phyloP scores from a whole-genome alignment of 768 basidiomycete genomes.

The Dendrothele bispora region DNA sequence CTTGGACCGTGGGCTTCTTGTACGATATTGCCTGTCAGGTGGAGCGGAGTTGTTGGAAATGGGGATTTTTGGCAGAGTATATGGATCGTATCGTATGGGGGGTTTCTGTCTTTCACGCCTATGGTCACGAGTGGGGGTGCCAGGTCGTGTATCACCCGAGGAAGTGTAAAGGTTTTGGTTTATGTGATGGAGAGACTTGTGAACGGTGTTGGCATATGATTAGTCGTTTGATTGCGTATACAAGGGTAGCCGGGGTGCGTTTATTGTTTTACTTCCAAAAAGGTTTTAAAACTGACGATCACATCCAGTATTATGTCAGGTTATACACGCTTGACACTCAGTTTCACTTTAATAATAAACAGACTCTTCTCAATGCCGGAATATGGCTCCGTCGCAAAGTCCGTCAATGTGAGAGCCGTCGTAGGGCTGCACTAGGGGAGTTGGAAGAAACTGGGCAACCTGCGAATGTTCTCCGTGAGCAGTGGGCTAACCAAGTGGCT shows the following conservation, averaged over 20 bases:
- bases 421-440: background rate
- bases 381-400: conserved; percentile 12
- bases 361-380: conserved; percentile 9
- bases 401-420: background rate
- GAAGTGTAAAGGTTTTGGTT: conserved; percentile 20
- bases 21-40: conserved; percentile 41
- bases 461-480: conserved; percentile 8
- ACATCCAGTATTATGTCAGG: conserved; percentile 11
- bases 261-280: conserved; percentile 4
- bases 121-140: conserved; percentile 40
- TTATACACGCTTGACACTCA: conserved; percentile 15
- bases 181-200: conserved; percentile 26
- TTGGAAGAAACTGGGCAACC: background rate
- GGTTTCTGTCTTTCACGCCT: conserved; percentile 37
- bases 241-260: conserved; percentile 19
- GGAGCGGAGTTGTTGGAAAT: conserved; percentile 23
- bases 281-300: background rate
- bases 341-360: conserved; percentile 8
- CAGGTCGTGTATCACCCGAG: conserved; percentile 36
- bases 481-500: conserved; percentile 9
- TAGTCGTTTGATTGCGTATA: conserved; percentile 16
- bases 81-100: conserved; percentile 23
- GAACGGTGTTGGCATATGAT: conserved; percentile 24
- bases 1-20: conserved; percentile 22
- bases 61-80: conserved; percentile 23